Evolutionary conservation across 2,329 filamentous ascomycete species (phyloP).

Genomic region (Gliomastix tumulicola): DNA sequence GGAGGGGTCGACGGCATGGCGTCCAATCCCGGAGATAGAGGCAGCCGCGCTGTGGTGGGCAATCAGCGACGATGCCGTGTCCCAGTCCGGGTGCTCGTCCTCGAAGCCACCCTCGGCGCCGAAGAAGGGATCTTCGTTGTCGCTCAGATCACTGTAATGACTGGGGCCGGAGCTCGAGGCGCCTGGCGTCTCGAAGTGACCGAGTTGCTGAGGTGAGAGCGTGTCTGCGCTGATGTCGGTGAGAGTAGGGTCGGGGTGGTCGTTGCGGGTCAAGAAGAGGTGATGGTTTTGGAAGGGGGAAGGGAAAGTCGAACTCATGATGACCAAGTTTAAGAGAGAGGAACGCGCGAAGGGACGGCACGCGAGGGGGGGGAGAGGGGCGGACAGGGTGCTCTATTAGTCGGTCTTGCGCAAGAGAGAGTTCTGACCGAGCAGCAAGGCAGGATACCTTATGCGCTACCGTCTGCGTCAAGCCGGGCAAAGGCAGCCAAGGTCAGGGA

Average conservation of each 20-base stretch:
- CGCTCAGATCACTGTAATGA: conserved; percentile 41
- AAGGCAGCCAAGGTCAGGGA: conserved; percentile 2
- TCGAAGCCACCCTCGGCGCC: conserved; percentile 32
- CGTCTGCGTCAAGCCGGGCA: background rate
- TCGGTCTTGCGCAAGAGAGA: background rate
- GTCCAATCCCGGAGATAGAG: conserved; percentile 9
- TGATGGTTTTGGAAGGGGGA: conserved; percentile 5
- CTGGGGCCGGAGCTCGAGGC: conserved; percentile 40
- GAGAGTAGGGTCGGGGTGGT: conserved; percentile 28
- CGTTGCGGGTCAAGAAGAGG: conserved; percentile 1
- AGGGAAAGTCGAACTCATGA: background rate
- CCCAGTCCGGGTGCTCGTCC: conserved; percentile 16
- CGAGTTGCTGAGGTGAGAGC: conserved; percentile 15
- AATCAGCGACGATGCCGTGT: conserved; percentile 8
- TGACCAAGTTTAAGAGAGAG: background rate
- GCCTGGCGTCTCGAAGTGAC: conserved; percentile 36
- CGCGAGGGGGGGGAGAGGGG: background rate
- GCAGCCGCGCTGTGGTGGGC: conserved; percentile 5
- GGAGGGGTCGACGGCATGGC: conserved; percentile 14
- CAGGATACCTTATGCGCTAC: no score
- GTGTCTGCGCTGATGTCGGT: conserved; percentile 26
- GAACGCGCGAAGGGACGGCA: background rate
- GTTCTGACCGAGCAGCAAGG: no score
- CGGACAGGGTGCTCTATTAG: background rate
- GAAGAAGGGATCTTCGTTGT: conserved; percentile 42